These are phyloP conservation scores for Neofusicoccum sp. DNA, from an alignment of 2,329 filamentous ascomycete species.

Conservation along the genomic window DNA sequence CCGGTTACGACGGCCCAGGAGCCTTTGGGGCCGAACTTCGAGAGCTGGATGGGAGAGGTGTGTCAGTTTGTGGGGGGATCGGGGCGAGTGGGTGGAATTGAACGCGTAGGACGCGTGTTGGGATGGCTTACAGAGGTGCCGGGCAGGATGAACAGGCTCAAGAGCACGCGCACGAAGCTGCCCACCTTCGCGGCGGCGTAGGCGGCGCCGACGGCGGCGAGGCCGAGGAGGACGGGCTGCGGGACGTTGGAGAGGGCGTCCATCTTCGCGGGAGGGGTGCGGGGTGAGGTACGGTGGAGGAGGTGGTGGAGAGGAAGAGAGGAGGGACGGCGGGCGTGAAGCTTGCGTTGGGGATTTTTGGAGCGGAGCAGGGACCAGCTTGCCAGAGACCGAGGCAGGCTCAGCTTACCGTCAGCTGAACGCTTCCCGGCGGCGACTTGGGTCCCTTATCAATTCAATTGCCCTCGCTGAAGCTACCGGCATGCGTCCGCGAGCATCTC, in stretches of 20 bases:
- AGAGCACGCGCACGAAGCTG: conserved; percentile 47
- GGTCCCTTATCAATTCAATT: no score
- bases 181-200: conserved; percentile 34
- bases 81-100: not conserved
- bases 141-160: conserved; percentile 50
- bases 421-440: not conserved
- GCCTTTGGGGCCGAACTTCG: conserved; percentile 84
- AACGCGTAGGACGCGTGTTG: not conserved
- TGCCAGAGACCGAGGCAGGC: not conserved
- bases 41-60: conserved; percentile 59
- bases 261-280: no score
- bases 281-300: not conserved
- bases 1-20: conserved; percentile 95
- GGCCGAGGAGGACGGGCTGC: conserved; percentile 13
- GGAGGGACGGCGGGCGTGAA: not conserved
- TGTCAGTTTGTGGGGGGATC: no score
- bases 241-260: conserved; percentile 6
- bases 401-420: not conserved
- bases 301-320: not conserved
- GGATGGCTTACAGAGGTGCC: conserved; percentile 43
- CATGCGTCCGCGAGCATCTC: not conserved
- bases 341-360: conserved; percentile 18
- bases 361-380: conserved; percentile 7
- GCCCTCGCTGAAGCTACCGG: not conserved
- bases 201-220: conserved; percentile 14